Base-by-base conservation (phyloP, 495 filamentous ascomycete species). In the Immersiella caudata region DNA sequence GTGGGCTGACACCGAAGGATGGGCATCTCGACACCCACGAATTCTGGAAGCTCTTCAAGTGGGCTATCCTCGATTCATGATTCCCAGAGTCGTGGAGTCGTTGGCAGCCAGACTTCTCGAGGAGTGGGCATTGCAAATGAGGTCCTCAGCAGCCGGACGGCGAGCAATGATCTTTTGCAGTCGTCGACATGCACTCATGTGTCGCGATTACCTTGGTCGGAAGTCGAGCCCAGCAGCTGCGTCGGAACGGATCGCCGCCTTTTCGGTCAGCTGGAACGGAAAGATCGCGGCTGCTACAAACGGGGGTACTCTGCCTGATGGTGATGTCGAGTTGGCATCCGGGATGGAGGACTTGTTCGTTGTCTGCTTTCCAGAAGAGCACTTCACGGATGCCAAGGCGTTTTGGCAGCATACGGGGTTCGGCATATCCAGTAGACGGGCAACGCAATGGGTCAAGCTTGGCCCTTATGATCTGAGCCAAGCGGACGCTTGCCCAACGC, bases 381-480 rank as follows among this genome's bases (percentile, higher is more conserved):
- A 68, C 6, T 60, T 54, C 6, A 1, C 35, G 1, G 14, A n/a
- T 18, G 71, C 71, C 18, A 71, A 69, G 16, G 22, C 66, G 2
- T 70, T 75, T n/a, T 75, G 69, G 73, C 74, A 76, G 24, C 73
- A 76, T 27, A 72, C 73, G 1, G 74, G 73, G 1, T 75, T 67
- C 7, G 74, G 73, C 11, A 75, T 75, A 16, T 76, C 74, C n/a
- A 75, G 73, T 14, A 57, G 74, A 0, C 60, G 71, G 20, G 73
- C 73, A 3, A 60, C 11, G 0, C 56, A 62, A 25, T 76, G 74
- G 74, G 29, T 71, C 0, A 62, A 74, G 12, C 9, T 58, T 1
- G 65, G 66, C 1, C 66, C 62, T 0, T 71, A 73, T 20, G 4
- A 66, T 0, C 9, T 27, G 14, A 3, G 16, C 3, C 0, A 21